These are phyloP conservation scores for Ceratobasidium sp. DNA, from an alignment of 1,284 basidiomycete species.

Conservation along the genomic window DNA sequence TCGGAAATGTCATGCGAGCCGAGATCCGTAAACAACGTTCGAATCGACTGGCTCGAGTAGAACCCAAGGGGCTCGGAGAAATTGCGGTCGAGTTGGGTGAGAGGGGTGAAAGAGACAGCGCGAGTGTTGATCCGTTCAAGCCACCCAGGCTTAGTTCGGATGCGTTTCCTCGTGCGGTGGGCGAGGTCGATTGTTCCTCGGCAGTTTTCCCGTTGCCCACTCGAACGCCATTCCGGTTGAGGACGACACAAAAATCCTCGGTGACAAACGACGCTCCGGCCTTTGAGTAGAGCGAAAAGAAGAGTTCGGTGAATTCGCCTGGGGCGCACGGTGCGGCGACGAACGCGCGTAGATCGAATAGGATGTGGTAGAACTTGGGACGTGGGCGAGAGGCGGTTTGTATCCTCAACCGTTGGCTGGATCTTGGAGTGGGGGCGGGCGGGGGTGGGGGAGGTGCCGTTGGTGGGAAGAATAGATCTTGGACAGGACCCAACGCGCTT, in stretches of 20 bases:
- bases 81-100: constrained; percentile 41
- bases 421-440: constrained; percentile 43
- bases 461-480: constrained; percentile 48
- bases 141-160: constrained; percentile 1
- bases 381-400: constrained; percentile 41
- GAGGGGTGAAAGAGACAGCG: constrained; percentile 47
- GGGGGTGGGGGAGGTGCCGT: too few species aligned
- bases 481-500: constrained; percentile 52
- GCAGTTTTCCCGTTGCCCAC: constrained; percentile 67
- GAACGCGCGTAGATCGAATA: constrained; percentile 89
- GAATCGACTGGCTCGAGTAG: too few species aligned
- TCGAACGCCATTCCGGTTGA: constrained; percentile 91
- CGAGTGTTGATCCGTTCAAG: not conserved
- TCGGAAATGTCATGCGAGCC: constrained; percentile 84
- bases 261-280: constrained; percentile 86
- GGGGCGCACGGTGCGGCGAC: constrained; percentile 87
- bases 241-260: constrained; percentile 89
- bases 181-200: constrained; percentile 21
- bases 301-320: constrained; percentile 91
- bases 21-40: constrained; percentile 89
- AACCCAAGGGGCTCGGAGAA: too few species aligned
- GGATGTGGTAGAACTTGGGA: constrained; percentile 85
- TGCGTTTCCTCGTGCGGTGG: not conserved
- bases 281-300: constrained; percentile 92
- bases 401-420: constrained; percentile 46